Evolutionary conservation across 2,329 filamentous ascomycete genomes (phyloP).

Genomic region (Simplicillium aogashimaense): DNA sequence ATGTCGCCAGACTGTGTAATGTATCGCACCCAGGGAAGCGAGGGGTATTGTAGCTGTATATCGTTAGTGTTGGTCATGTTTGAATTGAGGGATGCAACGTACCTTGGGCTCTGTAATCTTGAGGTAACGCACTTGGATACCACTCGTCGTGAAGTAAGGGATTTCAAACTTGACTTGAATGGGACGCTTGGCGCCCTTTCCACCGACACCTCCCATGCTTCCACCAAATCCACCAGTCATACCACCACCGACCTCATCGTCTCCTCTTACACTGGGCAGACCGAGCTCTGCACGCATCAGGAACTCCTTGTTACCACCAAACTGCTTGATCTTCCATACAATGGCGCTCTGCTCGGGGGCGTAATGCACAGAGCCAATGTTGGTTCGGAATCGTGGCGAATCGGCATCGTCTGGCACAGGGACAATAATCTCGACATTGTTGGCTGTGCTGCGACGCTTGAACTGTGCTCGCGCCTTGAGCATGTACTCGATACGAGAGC

Average conservation of each 20-base stretch:
- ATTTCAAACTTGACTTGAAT: conserved; percentile 99
- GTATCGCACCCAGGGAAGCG: conserved; percentile 94
- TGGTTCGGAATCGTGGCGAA: conserved; percentile 90
- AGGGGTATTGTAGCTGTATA: conserved; percentile 86
- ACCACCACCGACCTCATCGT: conserved; percentile 89
- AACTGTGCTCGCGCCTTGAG: conserved; percentile 97
- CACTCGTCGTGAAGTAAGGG: conserved; percentile 99
- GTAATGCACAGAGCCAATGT: conserved; percentile 95
- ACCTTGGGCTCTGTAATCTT: conserved; percentile 99
- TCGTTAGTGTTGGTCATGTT: conserved; percentile 1
- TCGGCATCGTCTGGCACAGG: conserved; percentile 97
- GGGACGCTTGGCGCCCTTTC: conserved; percentile 82
- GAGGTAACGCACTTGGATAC: conserved; percentile 94
- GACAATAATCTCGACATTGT: conserved; percentile 97
- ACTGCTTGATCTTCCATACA: conserved; percentile 99
- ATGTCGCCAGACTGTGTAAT: conserved; percentile 98
- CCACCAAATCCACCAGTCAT: conserved; percentile 98
- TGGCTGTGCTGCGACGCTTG: conserved; percentile 93
- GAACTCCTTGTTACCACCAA: conserved; percentile 96
- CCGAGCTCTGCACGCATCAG: conserved; percentile 96
- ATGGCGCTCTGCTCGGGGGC: conserved; percentile 95
- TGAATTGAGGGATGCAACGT: conserved; percentile 21
- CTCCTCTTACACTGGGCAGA: conserved; percentile 84
- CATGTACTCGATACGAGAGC: conserved; percentile 97
- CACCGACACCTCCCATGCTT: conserved; percentile 87